These are phyloP conservation scores for Voacanga thouarsii DNA, from an alignment of 257 asterid species.

Conservation along the genomic window DNA sequence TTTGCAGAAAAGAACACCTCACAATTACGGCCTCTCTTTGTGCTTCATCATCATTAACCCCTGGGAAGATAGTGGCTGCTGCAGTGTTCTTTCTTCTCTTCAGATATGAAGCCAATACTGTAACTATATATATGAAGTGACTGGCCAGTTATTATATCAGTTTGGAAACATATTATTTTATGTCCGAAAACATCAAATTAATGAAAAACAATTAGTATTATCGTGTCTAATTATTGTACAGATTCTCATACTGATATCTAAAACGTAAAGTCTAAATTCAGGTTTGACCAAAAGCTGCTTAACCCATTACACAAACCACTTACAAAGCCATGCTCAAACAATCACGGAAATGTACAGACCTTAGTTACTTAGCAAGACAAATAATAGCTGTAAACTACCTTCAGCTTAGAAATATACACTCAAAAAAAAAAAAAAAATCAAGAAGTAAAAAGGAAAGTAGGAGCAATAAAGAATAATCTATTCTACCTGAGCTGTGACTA, in stretches of 20 bases:
- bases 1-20: background rate
- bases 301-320: conserved; percentile 8
- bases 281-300: background rate
- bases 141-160: background rate
- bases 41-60: conserved; percentile 27
- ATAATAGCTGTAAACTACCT: background rate
- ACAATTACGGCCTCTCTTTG: conserved; percentile 20
- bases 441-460: background rate
- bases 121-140: background rate
- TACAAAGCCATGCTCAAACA: background rate
- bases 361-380: background rate
- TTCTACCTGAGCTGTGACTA: conserved; percentile 11
- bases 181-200: background rate
- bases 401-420: conserved; percentile 8
- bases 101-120: background rate
- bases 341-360: conserved; percentile 1
- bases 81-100: conserved; percentile 8
- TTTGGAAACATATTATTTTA: background rate
- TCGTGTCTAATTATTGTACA: background rate
- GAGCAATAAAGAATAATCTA: conserved; percentile 1
- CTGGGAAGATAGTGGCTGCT: background rate
- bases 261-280: background rate
- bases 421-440: background rate
- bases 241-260: background rate
- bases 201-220: background rate